Percentiles rank a stretch among this genome's conserved stretches.
Evolutionary conservation across 805 yeast species (phyloP).

Genomic region (Monosporozyma aquatica): DNA sequence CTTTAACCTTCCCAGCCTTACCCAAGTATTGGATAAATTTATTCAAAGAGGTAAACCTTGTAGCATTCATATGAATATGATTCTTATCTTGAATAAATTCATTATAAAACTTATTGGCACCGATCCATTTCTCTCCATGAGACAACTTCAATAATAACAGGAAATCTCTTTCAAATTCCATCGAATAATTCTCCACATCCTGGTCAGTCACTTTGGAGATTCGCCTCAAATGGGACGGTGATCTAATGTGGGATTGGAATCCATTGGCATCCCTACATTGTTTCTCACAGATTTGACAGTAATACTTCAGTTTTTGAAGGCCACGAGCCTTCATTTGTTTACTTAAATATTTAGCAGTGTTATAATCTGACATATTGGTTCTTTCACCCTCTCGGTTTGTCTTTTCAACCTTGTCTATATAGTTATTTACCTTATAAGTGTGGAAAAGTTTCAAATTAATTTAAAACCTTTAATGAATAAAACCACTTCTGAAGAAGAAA

Average conservation of each 20-base stretch:
- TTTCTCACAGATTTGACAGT: slow-evolving; percentile 85
- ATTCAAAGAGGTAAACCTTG: slow-evolving; percentile 65
- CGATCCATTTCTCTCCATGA: slow-evolving; percentile 75
- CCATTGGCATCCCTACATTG: slow-evolving; percentile 97
- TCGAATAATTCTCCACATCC: slow-evolving; percentile 51
- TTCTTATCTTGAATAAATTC: slow-evolving; percentile 75
- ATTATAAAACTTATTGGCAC: slow-evolving; percentile 81
- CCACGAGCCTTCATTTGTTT: slow-evolving; percentile 77
- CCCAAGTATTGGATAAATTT: slow-evolving; percentile 58
- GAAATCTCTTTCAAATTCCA: slow-evolving; percentile 55
- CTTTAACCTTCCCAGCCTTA: slow-evolving; percentile 44
- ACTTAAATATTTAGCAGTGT: slow-evolving; percentile 61
- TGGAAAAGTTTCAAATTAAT: not conserved
- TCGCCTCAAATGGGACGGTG: slow-evolving; percentile 66
- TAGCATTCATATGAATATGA: slow-evolving; percentile 87
- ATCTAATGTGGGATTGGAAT: slow-evolving; percentile 75
- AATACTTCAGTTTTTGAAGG: slow-evolving; percentile 74
- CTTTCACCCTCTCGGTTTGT: slow-evolving; percentile 9
- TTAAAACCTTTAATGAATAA: not conserved
- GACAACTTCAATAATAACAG: slow-evolving; percentile 47
- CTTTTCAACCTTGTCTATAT: not conserved
- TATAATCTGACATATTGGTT: slow-evolving; percentile 22
- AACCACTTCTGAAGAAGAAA: not conserved
- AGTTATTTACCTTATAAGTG: not conserved
- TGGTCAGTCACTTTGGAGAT: slow-evolving; percentile 40